phyloP scores from a whole-genome alignment of 176 grass and related monocot species.

The Eleusine coracana region DNA sequence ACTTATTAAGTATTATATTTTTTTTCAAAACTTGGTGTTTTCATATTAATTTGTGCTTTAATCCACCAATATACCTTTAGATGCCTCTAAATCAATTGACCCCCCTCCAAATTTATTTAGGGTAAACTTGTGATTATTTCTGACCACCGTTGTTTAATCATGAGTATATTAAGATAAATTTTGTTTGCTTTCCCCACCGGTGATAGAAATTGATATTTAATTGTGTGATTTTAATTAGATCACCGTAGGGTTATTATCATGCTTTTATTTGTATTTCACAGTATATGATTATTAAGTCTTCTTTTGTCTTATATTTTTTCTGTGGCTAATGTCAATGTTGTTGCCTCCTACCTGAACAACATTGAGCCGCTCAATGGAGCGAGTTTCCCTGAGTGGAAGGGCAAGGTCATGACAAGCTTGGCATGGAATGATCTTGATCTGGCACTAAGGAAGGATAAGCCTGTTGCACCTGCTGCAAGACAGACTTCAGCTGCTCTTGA shows the following conservation, averaged over 20 bases:
- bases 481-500: neutral
- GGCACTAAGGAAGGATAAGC: neutral
- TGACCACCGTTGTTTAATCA: neutral
- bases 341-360: neutral
- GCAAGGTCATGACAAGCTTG: too few species aligned
- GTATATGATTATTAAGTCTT: neutral
- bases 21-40: neutral
- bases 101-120: neutral
- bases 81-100: constrained; percentile 11
- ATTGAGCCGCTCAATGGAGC: neutral
- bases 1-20: neutral
- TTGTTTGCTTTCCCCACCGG: neutral
- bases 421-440: neutral
- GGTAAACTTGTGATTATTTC: constrained; percentile 7
- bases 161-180: constrained; percentile 1
- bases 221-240: neutral
- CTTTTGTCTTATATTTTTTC: neutral
- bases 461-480: neutral
- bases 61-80: neutral
- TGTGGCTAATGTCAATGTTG: neutral
- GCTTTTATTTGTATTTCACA: neutral
- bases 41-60: neutral
- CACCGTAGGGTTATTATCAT: neutral
- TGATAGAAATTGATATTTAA: constrained; percentile 10
- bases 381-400: neutral